Base-by-base conservation (phyloP, 345 rosid species). In the Salix udensis region DNA sequence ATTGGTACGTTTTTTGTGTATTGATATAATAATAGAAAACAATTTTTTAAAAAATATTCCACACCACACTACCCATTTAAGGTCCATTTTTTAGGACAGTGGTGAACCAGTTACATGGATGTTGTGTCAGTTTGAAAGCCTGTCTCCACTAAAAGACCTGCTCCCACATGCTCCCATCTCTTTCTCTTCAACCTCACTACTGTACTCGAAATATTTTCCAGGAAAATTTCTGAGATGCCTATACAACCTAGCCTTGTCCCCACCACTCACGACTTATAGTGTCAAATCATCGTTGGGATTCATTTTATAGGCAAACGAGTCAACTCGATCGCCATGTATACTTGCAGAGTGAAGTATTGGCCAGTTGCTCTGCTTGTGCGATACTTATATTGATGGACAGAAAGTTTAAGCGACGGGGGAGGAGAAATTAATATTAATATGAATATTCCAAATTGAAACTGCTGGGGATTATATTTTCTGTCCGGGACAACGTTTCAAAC, bases 251-350 rank as follows among this genome's bases (percentile, higher is more conserved):
- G 77, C 67, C 34, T 67, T n/a, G 74, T 60, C 74, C 86, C 81
- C 79, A 71, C 81, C 75, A 71, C 66, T 7, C 53, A 15, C 21
- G 52, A 19, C 44, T 23, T 34, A 74, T 77, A 82, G 84, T 76
- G 83, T 80, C 86, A 77, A 71, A 80, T 83, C 84, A 68, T 65
- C 58, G 30, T 50, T 23, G 19, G 64, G 53, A 79, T 68, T 76
- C 70, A 64, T 64, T 65, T 71, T 64, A 71, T 52, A 58, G 53
- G 48, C 24, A 68, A 30, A 30, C 53, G 80, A 78, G 15, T 77
- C 62, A 64, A 72, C 71, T 48, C 53, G 53, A 4, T 48, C 21
- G 21, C 15, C 53, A 48, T 16, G 0, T 18, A 4, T 48, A 5
- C 21, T 1, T 15, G 5, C 19, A 40, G 44, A 16, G 16, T 48